Conservation (phyloP, 2,329 filamentous ascomycete species). For the Didymella lethalis region DNA sequence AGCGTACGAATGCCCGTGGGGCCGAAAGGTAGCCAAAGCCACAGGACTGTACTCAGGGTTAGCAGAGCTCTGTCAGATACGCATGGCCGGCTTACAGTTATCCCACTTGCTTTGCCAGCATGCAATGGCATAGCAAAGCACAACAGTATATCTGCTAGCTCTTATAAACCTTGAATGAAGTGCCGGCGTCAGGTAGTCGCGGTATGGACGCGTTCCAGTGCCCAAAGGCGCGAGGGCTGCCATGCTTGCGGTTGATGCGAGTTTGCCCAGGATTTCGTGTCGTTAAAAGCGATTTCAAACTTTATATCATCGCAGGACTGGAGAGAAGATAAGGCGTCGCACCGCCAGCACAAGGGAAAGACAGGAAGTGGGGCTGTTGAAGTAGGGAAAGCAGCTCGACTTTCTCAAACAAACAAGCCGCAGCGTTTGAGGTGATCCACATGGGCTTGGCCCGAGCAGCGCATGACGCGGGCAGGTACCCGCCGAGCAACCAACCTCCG, state of each 20-base stretch:
- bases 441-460: conserved; percentile 19
- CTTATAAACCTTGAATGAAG: conserved; percentile 86
- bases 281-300: conserved; percentile 4
- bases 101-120: conserved; percentile 73
- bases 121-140: conserved; percentile 76
- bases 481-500: conserved; percentile 35
- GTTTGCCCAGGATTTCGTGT: conserved; percentile 1
- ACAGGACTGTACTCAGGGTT: conserved; percentile 67
- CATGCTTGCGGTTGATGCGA: conserved; percentile 40
- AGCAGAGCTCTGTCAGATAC: conserved; percentile 19
- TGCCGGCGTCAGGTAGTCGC: conserved; percentile 89
- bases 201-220: conserved; percentile 70
- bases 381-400: conserved; percentile 21
- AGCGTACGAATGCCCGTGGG: conserved; percentile 75
- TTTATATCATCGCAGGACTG: conserved; percentile 36
- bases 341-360: conserved; percentile 18
- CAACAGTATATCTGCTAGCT: conserved; percentile 73
- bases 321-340: conserved; percentile 13
- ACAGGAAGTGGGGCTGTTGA: conserved; percentile 15
- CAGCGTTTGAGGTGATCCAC: conserved; percentile 25
- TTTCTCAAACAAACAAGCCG: conserved; percentile 40
- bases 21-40: conserved; percentile 86
- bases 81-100: conserved; percentile 60
- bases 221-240: conserved; percentile 32
- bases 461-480: conserved; percentile 28